A percentile compares a stretch with the other conserved stretches of the same genome.
Conservation (phyloP, 2,329 filamentous ascomycete genomes). For the Fusarium sp. region DNA sequence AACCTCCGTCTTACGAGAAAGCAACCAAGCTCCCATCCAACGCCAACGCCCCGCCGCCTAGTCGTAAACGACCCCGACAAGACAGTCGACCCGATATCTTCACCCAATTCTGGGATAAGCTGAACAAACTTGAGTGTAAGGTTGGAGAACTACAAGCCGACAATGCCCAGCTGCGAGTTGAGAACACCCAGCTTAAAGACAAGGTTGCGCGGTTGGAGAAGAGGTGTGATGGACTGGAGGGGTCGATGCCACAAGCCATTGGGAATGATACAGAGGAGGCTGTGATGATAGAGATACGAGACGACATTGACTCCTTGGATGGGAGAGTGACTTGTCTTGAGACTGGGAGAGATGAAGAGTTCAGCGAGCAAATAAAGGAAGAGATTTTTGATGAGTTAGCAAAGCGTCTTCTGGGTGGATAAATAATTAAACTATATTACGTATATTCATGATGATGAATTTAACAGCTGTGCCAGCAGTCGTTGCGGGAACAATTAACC, state of each 20-base stretch:
- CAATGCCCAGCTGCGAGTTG: slow-evolving; percentile 2
- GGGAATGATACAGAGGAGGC: slow-evolving; percentile 10
- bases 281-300: slow-evolving; percentile 16
- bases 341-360: slow-evolving; percentile 1
- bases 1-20: slow-evolving; percentile 8
- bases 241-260: not conserved
- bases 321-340: slow-evolving; percentile 11
- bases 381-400: slow-evolving; percentile 20
- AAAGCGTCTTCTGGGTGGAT: slow-evolving; percentile 9
- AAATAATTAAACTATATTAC: not conserved
- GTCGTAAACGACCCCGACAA: slow-evolving; percentile 16
- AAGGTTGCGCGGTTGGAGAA: slow-evolving; percentile 6
- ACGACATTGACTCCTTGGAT: slow-evolving; percentile 12
- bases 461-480: no score
- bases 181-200: slow-evolving; percentile 5
- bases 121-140: slow-evolving; percentile 19
- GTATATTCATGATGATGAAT: not conserved
- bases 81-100: slow-evolving; percentile 8
- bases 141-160: slow-evolving; percentile 11
- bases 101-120: slow-evolving; percentile 12
- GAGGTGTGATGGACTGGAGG: not conserved
- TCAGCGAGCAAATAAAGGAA: slow-evolving; percentile 7
- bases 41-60: not conserved
- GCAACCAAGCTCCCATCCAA: not conserved
- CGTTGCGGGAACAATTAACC: no score